Evolutionary conservation across 169 alveolate genomes (phyloP), one percentile per base, ranked within the genome.

Genomic region (Eimeria praecox): DNA sequence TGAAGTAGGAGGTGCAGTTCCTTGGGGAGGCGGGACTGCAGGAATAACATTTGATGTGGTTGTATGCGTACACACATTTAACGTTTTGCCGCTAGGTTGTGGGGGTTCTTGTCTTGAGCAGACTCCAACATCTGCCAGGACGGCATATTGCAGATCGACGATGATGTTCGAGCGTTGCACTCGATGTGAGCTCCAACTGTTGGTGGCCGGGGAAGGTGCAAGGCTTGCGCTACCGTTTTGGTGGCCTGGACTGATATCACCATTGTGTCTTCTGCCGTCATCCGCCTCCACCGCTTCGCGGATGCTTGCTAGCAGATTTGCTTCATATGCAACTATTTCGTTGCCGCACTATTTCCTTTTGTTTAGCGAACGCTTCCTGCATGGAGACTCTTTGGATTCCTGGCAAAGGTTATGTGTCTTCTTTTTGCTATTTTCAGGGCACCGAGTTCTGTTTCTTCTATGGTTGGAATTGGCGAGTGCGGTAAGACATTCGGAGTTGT

Each of bases 131-230:
- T 86, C 44, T 86, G 75, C 33, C 92, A 86, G 59, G 69, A 86
- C 92, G 80, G 92, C 82, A 35, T 35, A 24, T 18, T 86, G 44
- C 80, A 56, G 3, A 86, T 56, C 35, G 92, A 86, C 92, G 80
- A 86, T 9, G 92, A 86, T 78, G 44, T 38, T 40, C 92, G 78
- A 33, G 56, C 80, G 52, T 86, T 64, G 30, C 92, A 86, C 5
- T 86, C 80, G 38, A 62, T 59, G 92, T 86, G 64, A 62, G 92
- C 38, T 22, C 8, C 44, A 27, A 18, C 0, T 42, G 5, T 77
- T 27, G 49, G 49, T 42, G 27, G 46, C 46, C 22, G 4, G 27
- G 18, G 73, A 62, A 69, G 27, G 14, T 69, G 46, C 27, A 9
- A 33, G 27, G 5, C 44, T n/a, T 33, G 12, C 18, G 33, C n/a